Evolutionary conservation across 2,329 filamentous ascomycete species (phyloP), one percentile per base, ranked within the genome.

Genomic region (Sordariomycetes sp.): DNA sequence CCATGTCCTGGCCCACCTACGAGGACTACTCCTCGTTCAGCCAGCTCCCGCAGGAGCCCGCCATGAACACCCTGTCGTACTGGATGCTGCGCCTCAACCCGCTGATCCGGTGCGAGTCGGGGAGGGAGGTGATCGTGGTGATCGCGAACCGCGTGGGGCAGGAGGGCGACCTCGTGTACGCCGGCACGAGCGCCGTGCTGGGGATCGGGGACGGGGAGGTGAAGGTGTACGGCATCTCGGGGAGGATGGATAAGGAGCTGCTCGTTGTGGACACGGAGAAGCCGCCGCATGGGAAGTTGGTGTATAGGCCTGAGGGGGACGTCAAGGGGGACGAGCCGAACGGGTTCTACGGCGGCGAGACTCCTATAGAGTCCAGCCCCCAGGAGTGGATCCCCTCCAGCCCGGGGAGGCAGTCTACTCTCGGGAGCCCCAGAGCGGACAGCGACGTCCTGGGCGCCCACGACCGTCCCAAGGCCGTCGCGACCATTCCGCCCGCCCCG

Each of bases 1-100:
- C 81, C 3, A 91, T 92, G 88, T 87, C 89, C 0, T 93, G 88
- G 88, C 74, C 88, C 37, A 90, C 87, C 1, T 74, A 68, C 57
- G 82, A 76, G 61, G 77, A 74, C 64, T 75, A 69, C 1, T 74
- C 64, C 12, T 58, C 59, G 7, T 83, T 74, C 65, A 81, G 65
- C 58, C 74, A 62, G n/a, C 72, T 61, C 61, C 81, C 80, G 0
- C 66, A 76, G 0, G 79, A 83, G 53, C 86, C 88, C 0, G 88
- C 92, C 62, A 78, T 88, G 71, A 82, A 89, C 25, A 90, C 88
- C 0, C 67, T 93, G 10, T 80, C 81, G 0, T 93, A 93, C 64
- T 93, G 89, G 89, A 74, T 90, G 0, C 79, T 82, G 20, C 79
- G 89, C 0, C 75, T 93, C 3, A 83, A 87, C 58, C 89, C 89